Conservation (phyloP, 305 asterid genomes). For the Ajuga reptans region DNA sequence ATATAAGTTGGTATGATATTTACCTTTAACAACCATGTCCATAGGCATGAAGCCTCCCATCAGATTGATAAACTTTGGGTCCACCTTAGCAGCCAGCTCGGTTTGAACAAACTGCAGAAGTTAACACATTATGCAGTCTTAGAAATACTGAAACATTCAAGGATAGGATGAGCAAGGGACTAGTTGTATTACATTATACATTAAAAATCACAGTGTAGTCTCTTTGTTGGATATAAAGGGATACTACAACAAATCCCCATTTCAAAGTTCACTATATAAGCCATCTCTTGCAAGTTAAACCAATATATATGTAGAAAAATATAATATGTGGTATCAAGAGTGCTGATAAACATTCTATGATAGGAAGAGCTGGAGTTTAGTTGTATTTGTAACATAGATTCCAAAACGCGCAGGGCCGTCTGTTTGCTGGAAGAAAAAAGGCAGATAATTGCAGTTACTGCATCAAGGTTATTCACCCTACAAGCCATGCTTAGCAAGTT, state of each 20-base stretch:
- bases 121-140: conserved; percentile 1
- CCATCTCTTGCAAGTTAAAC: background rate
- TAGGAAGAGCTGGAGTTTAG: background rate
- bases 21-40: conserved; percentile 81
- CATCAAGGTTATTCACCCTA: no score
- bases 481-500: background rate
- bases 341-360: background rate
- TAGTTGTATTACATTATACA: background rate
- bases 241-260: conserved; percentile 10
- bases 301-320: background rate
- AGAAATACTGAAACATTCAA: background rate
- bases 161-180: background rate
- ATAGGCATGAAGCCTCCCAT: conserved; percentile 72
- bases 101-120: conserved; percentile 71
- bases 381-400: background rate
- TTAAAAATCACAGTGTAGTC: background rate
- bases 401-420: background rate
- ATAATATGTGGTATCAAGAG: background rate
- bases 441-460: background rate
- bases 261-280: background rate
- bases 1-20: background rate
- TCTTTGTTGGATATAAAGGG: background rate
- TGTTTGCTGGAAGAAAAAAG: background rate
- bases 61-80: conserved; percentile 31
- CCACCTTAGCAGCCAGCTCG: conserved; percentile 50